Conservation (phyloP, 768 basidiomycete species). For the Boletales sp. region DNA sequence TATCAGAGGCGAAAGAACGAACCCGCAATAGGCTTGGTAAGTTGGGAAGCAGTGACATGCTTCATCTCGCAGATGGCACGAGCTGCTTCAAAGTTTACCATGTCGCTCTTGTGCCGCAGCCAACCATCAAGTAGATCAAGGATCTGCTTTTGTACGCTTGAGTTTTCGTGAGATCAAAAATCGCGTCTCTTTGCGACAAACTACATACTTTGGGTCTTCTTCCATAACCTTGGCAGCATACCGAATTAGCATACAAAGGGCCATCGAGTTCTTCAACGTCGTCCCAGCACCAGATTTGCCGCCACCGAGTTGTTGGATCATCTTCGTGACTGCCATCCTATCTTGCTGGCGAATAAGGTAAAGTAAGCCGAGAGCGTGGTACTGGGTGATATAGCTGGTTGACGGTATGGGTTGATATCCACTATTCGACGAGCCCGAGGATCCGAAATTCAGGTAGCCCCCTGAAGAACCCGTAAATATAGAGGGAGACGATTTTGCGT, state of each 20-base stretch:
- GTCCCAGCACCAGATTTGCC: slow-evolving; percentile 82
- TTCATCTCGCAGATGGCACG: slow-evolving; percentile 97
- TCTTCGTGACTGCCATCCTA: slow-evolving; percentile 98
- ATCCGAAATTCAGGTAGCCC: slow-evolving; percentile 73
- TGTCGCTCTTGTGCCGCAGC: slow-evolving; percentile 98
- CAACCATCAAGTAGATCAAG: slow-evolving; percentile 91
- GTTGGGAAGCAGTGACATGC: slow-evolving; percentile 69
- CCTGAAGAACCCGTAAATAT: slow-evolving; percentile 58
- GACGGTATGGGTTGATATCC: slow-evolving; percentile 79
- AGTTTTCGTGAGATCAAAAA: background rate
- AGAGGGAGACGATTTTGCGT: slow-evolving; percentile 72
- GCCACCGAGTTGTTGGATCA: slow-evolving; percentile 96
- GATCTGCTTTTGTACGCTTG: slow-evolving; percentile 88
- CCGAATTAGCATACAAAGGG: slow-evolving; percentile 96
- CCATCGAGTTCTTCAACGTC: slow-evolving; percentile 92
- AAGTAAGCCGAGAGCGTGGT: slow-evolving; percentile 91
- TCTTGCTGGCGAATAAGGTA: slow-evolving; percentile 97
- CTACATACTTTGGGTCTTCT: slow-evolving; percentile 91
- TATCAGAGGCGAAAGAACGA: slow-evolving; percentile 20
- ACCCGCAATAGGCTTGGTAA: slow-evolving; percentile 90
- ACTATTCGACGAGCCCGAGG: slow-evolving; percentile 47
- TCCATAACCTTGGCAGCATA: slow-evolving; percentile 99
- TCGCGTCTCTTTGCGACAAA: background rate
- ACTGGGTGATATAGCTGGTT: slow-evolving; percentile 92
- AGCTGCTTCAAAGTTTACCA: slow-evolving; percentile 99